A percentile compares a stretch with the other conserved stretches of the same genome.
These are phyloP conservation scores for Chalciporus pseudorubinellus DNA, from an alignment of 768 basidiomycete species.

Conservation along the genomic window DNA sequence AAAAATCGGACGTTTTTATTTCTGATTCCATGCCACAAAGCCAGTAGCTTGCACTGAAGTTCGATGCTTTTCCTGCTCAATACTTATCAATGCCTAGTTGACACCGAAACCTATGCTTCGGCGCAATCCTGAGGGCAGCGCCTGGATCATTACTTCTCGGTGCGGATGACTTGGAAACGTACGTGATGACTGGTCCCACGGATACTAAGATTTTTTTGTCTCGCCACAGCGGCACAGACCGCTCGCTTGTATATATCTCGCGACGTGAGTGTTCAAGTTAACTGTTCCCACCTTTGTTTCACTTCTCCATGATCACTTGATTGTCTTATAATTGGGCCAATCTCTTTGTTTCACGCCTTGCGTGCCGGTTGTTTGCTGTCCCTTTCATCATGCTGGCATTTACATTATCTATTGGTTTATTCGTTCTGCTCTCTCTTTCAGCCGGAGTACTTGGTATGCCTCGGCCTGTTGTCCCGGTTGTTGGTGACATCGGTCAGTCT, in stretches of 20 bases:
- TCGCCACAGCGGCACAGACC: not conserved
- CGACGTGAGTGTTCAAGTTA: constrained; percentile 7
- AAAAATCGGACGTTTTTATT: not conserved
- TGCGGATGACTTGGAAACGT: not conserved
- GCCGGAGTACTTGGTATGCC: constrained; percentile 12
- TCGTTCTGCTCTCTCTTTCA: constrained; percentile 12
- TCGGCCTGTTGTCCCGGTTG: constrained; percentile 6
- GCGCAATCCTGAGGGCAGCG: too few relatives aligned
- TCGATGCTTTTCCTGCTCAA: not conserved
- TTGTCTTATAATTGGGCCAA: constrained; percentile 9
- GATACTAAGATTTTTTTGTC: not conserved
- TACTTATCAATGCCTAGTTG: not conserved
- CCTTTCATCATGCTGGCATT: constrained; percentile 8
- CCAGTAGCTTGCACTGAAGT: not conserved
- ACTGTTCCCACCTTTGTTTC: constrained; percentile 5
- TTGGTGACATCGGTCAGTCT: constrained; percentile 23
- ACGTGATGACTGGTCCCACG: not conserved
- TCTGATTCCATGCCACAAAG: too few relatives aligned
- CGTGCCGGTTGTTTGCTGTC: not conserved
- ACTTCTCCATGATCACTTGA: constrained; percentile 1
- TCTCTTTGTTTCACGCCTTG: not conserved
- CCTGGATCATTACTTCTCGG: not conserved
- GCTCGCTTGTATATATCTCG: constrained; percentile 5
- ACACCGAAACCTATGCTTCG: not conserved
- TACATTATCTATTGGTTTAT: constrained; percentile 2